Evolutionary conservation across 176 grass and related monocot genomes (phyloP), one percentile per base, ranked within the genome.

Genomic region (Ensete glaucum): DNA sequence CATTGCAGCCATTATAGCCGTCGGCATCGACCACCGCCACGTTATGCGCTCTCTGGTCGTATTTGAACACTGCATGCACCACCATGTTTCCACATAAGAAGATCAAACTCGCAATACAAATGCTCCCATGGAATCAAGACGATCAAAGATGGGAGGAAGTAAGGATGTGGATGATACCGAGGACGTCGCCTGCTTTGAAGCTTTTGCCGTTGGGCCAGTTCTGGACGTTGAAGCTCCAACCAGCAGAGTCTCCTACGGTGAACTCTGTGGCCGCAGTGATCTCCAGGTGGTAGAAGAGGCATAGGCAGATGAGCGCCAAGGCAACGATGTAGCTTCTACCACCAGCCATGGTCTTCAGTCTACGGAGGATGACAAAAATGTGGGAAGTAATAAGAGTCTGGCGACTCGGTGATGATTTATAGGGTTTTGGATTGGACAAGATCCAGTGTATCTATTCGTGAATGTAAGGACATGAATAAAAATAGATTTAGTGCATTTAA

Each of bases 171-270:
- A 62, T 52, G 26, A 84, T 56, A 96, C 93, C 70, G 16, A 92
- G 89, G 5, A 85, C 85, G 73, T 96, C 93, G 0, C 85, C 87
- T 12, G 81, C 83, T 62, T 70, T 83, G 83, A 96, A 92, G 23
- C 0, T 83, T 76, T 79, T 88, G 71, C 83, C 81, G 10, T 15
- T 79, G 26, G 89, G 76, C 93, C 93, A 96, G 51, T 26, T 43
- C 74, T 23, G 75, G 2, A 77, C 74, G 72, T 66, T 56, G 79
- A 88, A 79, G 13, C 54, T 84, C 93, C 93, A 96, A 9, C 78
- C 82, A n/a, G 10, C 8, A n/a, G 49, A 9, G 12, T 71, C 77
- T 56, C 90, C 87, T 26, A 96, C 85, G 66, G 53, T 83, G 87
- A 88, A 84, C 16, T 69, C 75, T 20, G 78, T 66, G 2, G 92